Base-by-base conservation (phyloP, 805 yeast genomes). In the Dipodascopsis tothii region DNA sequence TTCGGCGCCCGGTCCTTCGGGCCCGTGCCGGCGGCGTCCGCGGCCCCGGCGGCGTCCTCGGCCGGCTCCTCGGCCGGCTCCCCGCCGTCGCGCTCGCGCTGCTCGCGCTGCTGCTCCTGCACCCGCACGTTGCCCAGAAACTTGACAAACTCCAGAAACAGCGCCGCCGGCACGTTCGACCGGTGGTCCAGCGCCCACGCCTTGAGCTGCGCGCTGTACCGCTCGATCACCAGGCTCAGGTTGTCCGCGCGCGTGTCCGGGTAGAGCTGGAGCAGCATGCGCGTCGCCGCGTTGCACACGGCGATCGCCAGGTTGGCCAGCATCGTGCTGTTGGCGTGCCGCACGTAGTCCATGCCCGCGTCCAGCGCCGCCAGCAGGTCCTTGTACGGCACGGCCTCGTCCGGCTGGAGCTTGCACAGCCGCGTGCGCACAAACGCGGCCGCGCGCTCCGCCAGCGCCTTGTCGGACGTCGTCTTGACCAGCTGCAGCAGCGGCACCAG, bases 391-490 rank as follows among this genome's bases (percentile, higher is more conserved):
- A 25, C 14, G 30, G 30, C 11, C 9, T 14, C 30, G 30, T 14
- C 14, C 30, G 14, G 30, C 14, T 9, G 14, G 11, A 25, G 11
- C 21, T 78, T 81, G 50, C 78, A 73, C 14, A 84, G 60, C 50
- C 69, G 75, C 16, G 69, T 66, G 60, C 80, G 84, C 50, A 88
- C 60, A 22, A 86, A 58, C 61, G 81, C 82, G 46, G 81, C 81
- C 3, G 90, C 81, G 62, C 84, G 84, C 16, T 77, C 77, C 0
- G 90, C 90, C 3, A 88, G 59, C 23, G 74, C 63, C 50, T 75
- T 77, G 58, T 84, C 92, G 54, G 77, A 62, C 1, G 96, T 88
- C 33, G 77, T 63, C 39, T 72, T 71, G 52, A 87, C 74, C 46
- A 84, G 68, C 19, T 65, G 65, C 36, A 85, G 60, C 48, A 86